These are phyloP conservation scores for Candida palmyrensis DNA, from an alignment of 805 yeast genomes.

Conservation along the genomic window DNA sequence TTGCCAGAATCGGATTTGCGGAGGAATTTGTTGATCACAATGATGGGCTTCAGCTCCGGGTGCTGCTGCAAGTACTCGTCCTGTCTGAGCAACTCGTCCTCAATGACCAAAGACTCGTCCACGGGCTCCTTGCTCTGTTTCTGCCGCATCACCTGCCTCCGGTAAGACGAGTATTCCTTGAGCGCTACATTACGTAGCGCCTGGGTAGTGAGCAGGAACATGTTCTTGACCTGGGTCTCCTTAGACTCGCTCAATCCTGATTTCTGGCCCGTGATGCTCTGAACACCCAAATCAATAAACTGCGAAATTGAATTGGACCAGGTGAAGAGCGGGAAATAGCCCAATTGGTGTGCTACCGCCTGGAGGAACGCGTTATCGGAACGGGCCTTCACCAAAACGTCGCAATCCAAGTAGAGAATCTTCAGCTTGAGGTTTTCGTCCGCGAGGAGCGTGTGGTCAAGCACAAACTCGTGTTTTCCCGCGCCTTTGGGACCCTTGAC, in stretches of 20 bases:
- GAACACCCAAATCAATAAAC: constrained; percentile 78
- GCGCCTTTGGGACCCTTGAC: constrained; percentile 93
- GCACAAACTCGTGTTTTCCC: constrained; percentile 81
- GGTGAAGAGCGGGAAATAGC: constrained; percentile 91
- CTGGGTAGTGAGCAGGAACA: constrained; percentile 64
- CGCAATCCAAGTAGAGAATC: constrained; percentile 75
- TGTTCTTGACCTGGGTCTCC: constrained; percentile 76
- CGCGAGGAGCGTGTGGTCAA: constrained; percentile 57
- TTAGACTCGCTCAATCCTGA: constrained; percentile 82
- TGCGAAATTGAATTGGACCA: constrained; percentile 81
- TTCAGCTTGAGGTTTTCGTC: constrained; percentile 41
- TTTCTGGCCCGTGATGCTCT: constrained; percentile 90
- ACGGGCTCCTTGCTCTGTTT: constrained; percentile 1
- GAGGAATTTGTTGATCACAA: constrained; percentile 72
- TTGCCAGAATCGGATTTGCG: constrained; percentile 48
- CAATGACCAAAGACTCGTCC: constrained; percentile 7
- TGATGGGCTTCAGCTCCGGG: constrained; percentile 80
- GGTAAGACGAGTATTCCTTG: constrained; percentile 25
- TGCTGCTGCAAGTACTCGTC: constrained; percentile 81
- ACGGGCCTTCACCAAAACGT: constrained; percentile 63
- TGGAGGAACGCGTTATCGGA: constrained; percentile 66
- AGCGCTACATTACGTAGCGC: constrained; percentile 66
- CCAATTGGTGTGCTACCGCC: constrained; percentile 68
- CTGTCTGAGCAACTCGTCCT: constrained; percentile 47
- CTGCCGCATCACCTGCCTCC: constrained; percentile 14